Base-by-base conservation (phyloP, 306 rosid genomes). In the Vachellia pachyceras region DNA sequence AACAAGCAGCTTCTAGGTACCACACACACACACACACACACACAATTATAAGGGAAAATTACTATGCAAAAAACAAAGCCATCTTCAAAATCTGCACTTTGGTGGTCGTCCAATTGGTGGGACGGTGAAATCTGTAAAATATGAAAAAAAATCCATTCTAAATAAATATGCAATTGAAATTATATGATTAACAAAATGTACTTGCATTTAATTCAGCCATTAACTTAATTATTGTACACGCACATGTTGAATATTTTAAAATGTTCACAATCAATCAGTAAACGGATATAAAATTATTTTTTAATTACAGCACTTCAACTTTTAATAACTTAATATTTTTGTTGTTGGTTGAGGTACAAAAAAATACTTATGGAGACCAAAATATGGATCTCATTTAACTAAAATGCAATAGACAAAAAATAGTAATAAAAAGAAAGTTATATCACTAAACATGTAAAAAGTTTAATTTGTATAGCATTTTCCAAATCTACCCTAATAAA, bases 121-220 rank as follows among this genome's bases (percentile, higher is more conserved):
- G 68, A 79, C 90, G 18, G 29, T 68, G 52, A 81, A 84, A 61
- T 81, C 90, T 87, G 86, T 78, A 42, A 74, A 60, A 47, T 23
- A 45, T 36, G 54, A 10, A 23, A 9, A 20, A 47, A 42, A 25
- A 57, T 79, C 10, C 50, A 11, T 20, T 8, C 17, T 49, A 15
- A 76, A 60, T 58, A 40, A 76, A 76, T 20, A 29, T 72, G 23
- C 25, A 18, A 50, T 13, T 49, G 37, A 8, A 66, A 64, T 35
- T 6, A n/a, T 7, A 63, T 76, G 41, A 29, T 75, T 23, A 3
- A 14, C 7, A 14, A 15, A 33, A 0, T 3, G 2, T 33, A 15
- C 6, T 61, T 61, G 18, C 29, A 61, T 22, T 58, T 29, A 29
- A 29, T 29, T 22, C 66, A 4, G 66, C 23, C 12, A 57, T 20